These are phyloP conservation scores for Pisolithus marmoratus DNA, from an alignment of 768 basidiomycete genomes.

Conservation along the genomic window DNA sequence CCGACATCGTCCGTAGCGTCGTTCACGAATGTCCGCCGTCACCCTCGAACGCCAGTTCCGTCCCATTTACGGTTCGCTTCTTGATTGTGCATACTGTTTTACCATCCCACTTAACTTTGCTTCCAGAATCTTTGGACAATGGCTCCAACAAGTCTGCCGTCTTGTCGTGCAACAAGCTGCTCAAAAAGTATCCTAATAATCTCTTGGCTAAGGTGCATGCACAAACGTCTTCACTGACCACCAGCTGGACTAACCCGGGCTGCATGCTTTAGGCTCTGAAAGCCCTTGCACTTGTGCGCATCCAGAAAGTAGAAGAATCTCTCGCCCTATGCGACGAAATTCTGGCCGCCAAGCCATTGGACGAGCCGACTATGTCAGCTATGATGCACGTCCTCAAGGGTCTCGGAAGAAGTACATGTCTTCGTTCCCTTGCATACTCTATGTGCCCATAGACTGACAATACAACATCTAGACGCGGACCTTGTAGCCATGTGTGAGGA, in stretches of 20 bases:
- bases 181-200: constrained; percentile 80
- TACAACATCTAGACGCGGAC: constrained; percentile 51
- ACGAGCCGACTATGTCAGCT: constrained; percentile 68
- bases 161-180: constrained; percentile 77
- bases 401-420: constrained; percentile 56
- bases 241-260: constrained; percentile 4
- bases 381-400: constrained; percentile 82
- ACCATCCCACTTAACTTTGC: background rate
- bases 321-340: constrained; percentile 76
- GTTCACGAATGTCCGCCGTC: constrained; percentile 40
- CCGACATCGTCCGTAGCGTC: constrained; percentile 1
- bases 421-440: background rate
- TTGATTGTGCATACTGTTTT: background rate
- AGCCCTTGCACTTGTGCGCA: constrained; percentile 76
- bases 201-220: constrained; percentile 57
- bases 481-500: constrained; percentile 83
- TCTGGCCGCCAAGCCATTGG: constrained; percentile 62
- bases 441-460: background rate
- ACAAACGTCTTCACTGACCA: background rate
- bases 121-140: constrained; percentile 75
- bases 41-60: constrained; percentile 79
- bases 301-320: constrained; percentile 83
- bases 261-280: constrained; percentile 65
- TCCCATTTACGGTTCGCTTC: constrained; percentile 70
- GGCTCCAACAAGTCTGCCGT: constrained; percentile 85